Conservation (phyloP, 164 flowering plant genomes). For the Macadamia tetraphylla region DNA sequence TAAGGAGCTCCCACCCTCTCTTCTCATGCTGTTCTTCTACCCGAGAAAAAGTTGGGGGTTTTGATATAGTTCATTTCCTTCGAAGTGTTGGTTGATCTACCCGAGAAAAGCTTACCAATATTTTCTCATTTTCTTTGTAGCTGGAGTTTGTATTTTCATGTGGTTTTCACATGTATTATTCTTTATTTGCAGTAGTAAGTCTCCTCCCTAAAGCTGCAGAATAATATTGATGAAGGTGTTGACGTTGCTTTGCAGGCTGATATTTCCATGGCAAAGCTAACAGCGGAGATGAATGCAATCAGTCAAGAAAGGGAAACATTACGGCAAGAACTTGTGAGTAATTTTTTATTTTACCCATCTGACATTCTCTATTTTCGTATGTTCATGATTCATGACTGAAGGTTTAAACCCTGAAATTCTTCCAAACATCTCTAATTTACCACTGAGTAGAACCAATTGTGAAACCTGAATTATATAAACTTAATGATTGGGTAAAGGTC, state of each 20-base stretch:
- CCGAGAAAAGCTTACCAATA: no score
- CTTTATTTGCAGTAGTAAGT: not conserved
- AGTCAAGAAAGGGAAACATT: slow-evolving; percentile 38
- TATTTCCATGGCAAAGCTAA: slow-evolving; percentile 40
- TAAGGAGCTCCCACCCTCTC: no score
- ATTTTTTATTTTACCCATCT: not conserved
- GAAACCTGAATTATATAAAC: not conserved
- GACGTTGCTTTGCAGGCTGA: slow-evolving; percentile 45
- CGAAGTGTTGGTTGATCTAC: no score
- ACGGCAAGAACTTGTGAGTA: slow-evolving; percentile 51
- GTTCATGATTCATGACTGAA: not conserved
- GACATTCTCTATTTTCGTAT: not conserved
- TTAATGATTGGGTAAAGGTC: not conserved
- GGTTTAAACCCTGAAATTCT: not conserved
- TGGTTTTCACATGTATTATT: not conserved
- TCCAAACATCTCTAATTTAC: not conserved
- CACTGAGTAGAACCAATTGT: not conserved
- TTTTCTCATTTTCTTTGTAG: no score
- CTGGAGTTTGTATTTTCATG: no score
- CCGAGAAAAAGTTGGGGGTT: no score
- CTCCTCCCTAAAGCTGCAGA: not conserved
- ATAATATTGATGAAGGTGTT: not conserved
- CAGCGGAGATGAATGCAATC: slow-evolving; percentile 43
- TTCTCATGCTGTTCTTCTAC: no score
- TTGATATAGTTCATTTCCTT: no score